Evolutionary conservation across 2,329 filamentous ascomycete species (phyloP), one percentile per base, ranked within the genome.

Genomic region (Trichoderma atrobrunneum): DNA sequence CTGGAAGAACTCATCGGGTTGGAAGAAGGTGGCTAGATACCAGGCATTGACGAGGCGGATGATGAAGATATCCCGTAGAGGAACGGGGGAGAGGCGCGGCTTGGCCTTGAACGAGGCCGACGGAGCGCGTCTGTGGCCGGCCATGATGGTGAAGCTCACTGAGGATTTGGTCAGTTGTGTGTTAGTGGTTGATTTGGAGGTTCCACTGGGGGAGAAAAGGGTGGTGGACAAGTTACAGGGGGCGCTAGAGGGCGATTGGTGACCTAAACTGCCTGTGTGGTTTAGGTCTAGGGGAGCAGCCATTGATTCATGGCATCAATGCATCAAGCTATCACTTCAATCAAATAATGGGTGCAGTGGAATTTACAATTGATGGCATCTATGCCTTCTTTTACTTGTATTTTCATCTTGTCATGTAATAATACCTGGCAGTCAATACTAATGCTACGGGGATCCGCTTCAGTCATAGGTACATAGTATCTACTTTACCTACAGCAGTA

Each of bases 1-100:
- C 80, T 99, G 96, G 79, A 96, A 99, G 85, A 93, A 98, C 82
- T 99, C 96, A 84, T 99, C 96, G 32, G 96, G 96, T 82, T 99
- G 96, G 84, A 99, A 99, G 81, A 98, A 99, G 24, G 96, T 98
- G 75, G 89, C 86, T 72, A 97, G 85, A 74, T 87, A 89, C 76
- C 96, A 86, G 36, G 94, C 91, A 83, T 97, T 97, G 80, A 93
- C 81, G 75, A 95, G 87, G 70, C 96, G 93, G 74, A 97, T 88
- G 54, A 89, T 85, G 75, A 98, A 36, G 54, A 72, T 70, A 39
- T 72, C 71, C 16, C 71, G 71, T 2, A 72, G 60, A 7, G 59
- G 59, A 1, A 72, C 59, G 34, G 65, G 70, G 26, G 43, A 62
- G 56, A 61, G 36, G 16, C 63, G 70, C 57, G 70, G 63, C 54